Base-by-base conservation (phyloP, 2,329 filamentous ascomycete species). In the Xylariaceae sp. region DNA sequence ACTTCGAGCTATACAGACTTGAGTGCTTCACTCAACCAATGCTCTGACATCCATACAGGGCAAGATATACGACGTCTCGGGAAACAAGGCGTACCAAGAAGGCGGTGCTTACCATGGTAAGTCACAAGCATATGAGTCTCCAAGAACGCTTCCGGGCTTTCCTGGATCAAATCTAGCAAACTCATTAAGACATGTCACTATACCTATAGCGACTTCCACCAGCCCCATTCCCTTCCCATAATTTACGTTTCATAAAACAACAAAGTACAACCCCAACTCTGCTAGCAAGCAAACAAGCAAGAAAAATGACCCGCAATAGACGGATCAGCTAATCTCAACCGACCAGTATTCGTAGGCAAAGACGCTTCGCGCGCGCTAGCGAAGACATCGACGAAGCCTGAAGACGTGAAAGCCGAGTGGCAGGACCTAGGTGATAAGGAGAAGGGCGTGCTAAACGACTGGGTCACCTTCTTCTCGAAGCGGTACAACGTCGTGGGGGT, bases 391-490 rank as follows among this genome's bases (percentile, higher is more conserved):
- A 87, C 93, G 46, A 96, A 96, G 74, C 75, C 83, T 4, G 91
- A 95, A 68, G 93, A 98, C 65, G 94, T 91, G 63, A 79, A 79
- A 28, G 79, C 95, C 2, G 89, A 97, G 47, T 98, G 91, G 90
- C 81, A 88, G 56, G 90, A 92, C 69, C 79, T 99, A 48, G 80
- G 82, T 12, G 92, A 96, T 19, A 92, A 95, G 75, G 88, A 97
- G 74, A 91, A 95, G 79, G 86, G 85, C 23, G 88, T 90, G 3
- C 78, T 99, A 60, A 84, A 94, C 51, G 95, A 99, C 74, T 99
- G 95, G 95, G 86, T 89, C 62, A 96, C 90, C 2, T 99, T 96
- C 77, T 99, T 99, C 76, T 91, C 89, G 65, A 99, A 98, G 80
- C 84, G 95, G 56, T 99, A 99, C 78, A 98, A 96, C 69, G 84